Conservation (phyloP, 805 yeast species). For the Debaryomyces castellii region DNA sequence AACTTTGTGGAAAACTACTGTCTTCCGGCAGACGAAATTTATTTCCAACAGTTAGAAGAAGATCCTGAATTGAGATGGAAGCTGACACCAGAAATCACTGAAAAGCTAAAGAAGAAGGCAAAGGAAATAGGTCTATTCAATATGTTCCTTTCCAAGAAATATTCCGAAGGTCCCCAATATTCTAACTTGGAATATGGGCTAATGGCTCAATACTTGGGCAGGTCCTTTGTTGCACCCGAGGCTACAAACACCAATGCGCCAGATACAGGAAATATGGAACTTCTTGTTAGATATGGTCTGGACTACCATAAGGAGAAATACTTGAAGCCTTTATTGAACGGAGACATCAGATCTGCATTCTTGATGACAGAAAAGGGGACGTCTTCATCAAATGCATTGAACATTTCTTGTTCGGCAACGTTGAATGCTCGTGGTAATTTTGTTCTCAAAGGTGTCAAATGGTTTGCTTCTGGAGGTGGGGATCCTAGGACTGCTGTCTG, state of each 20-base stretch:
- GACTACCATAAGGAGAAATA: constrained; percentile 41
- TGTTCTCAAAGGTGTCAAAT: constrained; percentile 59
- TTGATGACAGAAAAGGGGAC: constrained; percentile 64
- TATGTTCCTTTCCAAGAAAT: constrained; percentile 51
- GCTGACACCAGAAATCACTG: constrained; percentile 46
- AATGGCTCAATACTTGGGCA: constrained; percentile 63
- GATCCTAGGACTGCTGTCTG: constrained; percentile 59
- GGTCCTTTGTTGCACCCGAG: constrained; percentile 54
- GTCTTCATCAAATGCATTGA: constrained; percentile 62
- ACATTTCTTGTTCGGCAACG: constrained; percentile 48
- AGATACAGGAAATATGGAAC: constrained; percentile 65
- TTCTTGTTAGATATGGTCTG: constrained; percentile 42
- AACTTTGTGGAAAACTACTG: constrained; percentile 57
- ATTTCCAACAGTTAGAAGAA: constrained; percentile 35
- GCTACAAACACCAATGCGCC: constrained; percentile 63
- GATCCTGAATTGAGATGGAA: constrained; percentile 49
- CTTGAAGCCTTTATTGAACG: constrained; percentile 53
- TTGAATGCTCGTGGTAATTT: constrained; percentile 41
- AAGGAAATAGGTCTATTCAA: constrained; percentile 58
- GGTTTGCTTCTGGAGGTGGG: constrained; percentile 74
- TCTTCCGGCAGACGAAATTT: constrained; percentile 53
- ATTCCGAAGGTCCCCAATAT: constrained; percentile 54
- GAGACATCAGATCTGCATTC: constrained; percentile 59
- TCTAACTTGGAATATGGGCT: constrained; percentile 63
- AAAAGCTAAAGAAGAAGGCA: constrained; percentile 54